Conservation (phyloP, 352 stramenopile genomes). For the Globisporangium apiculatum region DNA sequence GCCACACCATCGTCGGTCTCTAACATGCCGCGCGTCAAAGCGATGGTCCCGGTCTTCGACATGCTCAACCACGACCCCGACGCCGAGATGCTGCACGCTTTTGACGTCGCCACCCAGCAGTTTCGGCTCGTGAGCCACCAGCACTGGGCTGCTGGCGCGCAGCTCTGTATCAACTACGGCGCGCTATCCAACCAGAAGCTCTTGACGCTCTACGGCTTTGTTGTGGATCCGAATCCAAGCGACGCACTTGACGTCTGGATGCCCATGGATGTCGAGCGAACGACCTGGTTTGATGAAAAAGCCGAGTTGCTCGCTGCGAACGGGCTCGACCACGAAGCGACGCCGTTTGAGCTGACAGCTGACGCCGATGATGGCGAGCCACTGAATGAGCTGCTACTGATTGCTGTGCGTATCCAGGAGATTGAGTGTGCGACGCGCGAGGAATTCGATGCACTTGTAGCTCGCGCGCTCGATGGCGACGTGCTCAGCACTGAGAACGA, state of each 20-base stretch:
- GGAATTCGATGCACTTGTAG: constrained; percentile 26
- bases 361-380: constrained; percentile 18
- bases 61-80: constrained; percentile 82
- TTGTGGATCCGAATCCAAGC: constrained; percentile 56
- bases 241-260: constrained; percentile 73
- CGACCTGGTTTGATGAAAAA: constrained; percentile 40
- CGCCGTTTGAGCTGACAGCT: constrained; percentile 54
- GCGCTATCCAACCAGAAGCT: constrained; percentile 80
- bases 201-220: constrained; percentile 74
- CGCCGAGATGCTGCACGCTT: constrained; percentile 67
- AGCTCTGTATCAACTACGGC: constrained; percentile 81
- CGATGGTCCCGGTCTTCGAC: constrained; percentile 82
- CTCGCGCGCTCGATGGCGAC: constrained; percentile 46
- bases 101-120: constrained; percentile 33
- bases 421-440: constrained; percentile 42
- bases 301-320: constrained; percentile 30
- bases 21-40: constrained; percentile 46
- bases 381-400: constrained; percentile 59
- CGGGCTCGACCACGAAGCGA: constrained; percentile 51
- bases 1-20: not conserved
- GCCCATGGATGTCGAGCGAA: constrained; percentile 46
- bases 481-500: constrained; percentile 52
- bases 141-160: constrained; percentile 57
- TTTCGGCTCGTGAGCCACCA: constrained; percentile 73
- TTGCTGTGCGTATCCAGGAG: constrained; percentile 53